Conservation (phyloP, 176 grass and related monocot species). For the Paspalum vaginatum region DNA sequence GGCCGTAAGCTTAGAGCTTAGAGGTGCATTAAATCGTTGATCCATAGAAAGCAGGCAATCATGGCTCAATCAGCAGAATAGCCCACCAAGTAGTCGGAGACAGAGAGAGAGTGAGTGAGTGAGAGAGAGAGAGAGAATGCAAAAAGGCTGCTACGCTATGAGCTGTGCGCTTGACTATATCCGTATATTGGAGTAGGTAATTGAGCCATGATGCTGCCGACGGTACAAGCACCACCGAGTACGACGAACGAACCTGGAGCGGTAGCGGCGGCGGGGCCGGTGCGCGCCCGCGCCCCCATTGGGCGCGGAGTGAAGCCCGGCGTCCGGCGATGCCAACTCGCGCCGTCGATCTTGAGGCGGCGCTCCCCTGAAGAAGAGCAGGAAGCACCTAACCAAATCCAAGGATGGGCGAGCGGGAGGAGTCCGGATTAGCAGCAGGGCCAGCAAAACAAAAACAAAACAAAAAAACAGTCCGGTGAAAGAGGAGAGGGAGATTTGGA, state of each 20-base stretch:
- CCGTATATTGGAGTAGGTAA: not conserved
- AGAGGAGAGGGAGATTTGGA: constrained; percentile 9
- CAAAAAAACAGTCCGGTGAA: not conserved
- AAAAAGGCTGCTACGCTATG: not conserved
- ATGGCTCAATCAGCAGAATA: constrained; percentile 29
- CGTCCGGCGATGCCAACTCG: not conserved
- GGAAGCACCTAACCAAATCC: not conserved
- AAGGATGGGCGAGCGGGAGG: not conserved
- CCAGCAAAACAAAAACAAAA: not conserved
- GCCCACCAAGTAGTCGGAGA: not conserved
- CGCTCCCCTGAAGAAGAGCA: not conserved
- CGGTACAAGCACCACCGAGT: not conserved
- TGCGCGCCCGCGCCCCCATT: not conserved
- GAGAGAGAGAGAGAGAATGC: too few species aligned
- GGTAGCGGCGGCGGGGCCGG: not conserved
- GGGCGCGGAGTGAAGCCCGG: not conserved
- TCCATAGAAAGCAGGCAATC: constrained; percentile 22
- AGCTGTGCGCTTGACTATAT: constrained; percentile 25
- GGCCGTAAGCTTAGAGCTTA: constrained; percentile 27
- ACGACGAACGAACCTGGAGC: constrained; percentile 33
- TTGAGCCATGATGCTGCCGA: constrained; percentile 23
- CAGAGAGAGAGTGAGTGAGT: not conserved
- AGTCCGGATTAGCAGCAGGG: not conserved
- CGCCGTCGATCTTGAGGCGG: not conserved
- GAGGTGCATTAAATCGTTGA: constrained; percentile 14